Conservation (phyloP, 2,329 filamentous ascomycete genomes). For the Endothia cerciana region DNA sequence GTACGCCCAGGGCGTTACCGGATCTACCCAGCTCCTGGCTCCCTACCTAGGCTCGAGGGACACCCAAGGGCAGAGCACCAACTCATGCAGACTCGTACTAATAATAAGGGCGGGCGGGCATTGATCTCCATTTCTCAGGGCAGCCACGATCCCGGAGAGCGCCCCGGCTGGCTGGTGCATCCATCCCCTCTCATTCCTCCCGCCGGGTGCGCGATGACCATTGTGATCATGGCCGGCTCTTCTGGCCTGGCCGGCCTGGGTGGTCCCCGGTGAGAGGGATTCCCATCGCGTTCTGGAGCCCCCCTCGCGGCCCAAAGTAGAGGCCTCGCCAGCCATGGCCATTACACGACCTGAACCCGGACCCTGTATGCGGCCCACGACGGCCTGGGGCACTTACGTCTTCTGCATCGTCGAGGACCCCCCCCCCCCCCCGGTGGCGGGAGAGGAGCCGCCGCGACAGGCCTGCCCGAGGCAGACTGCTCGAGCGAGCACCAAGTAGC, state of each 20-base stretch:
- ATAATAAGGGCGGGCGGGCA: slow-evolving; percentile 19
- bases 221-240: background rate
- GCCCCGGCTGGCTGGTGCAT: background rate
- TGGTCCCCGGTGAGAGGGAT: background rate
- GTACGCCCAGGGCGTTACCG: background rate
- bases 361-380: background rate
- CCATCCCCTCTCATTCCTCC: slow-evolving; percentile 1
- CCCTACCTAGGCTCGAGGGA: background rate
- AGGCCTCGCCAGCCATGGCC: slow-evolving; percentile 15
- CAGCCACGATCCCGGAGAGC: slow-evolving; percentile 4
- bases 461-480: background rate
- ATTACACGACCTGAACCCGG: slow-evolving; percentile 3
- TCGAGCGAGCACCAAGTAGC: background rate
- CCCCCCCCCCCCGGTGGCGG: too few species aligned
- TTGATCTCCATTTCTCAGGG: background rate
- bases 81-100: background rate
- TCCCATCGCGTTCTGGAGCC: background rate
- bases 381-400: background rate
- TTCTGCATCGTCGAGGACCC: too few species aligned
- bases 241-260: background rate
- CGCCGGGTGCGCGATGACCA: background rate
- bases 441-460: background rate
- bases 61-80: background rate
- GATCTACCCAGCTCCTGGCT: background rate
- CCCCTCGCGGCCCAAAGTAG: background rate